phyloP scores from a whole-genome alignment of 2,329 filamentous ascomycete species.

The Alternaria angustiovoidea region DNA sequence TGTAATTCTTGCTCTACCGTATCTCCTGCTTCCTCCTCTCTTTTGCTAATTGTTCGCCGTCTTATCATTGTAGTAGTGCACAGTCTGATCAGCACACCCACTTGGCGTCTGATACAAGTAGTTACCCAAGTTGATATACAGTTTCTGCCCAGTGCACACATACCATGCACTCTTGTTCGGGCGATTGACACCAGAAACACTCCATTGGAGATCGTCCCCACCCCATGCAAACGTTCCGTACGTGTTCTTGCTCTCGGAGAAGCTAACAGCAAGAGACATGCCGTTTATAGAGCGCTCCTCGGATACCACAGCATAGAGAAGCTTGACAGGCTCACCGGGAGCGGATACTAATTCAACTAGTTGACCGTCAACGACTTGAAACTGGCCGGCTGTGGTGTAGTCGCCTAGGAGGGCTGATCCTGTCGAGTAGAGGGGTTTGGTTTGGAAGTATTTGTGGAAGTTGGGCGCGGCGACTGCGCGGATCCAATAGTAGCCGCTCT shows the following conservation, averaged over 20 bases:
- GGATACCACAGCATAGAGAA: slow-evolving; percentile 45
- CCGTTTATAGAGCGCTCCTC: slow-evolving; percentile 41
- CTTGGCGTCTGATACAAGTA: slow-evolving; percentile 66
- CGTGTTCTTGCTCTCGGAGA: slow-evolving; percentile 60
- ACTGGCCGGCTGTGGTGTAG: slow-evolving; percentile 65
- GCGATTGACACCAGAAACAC: slow-evolving; percentile 56
- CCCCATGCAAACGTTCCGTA: slow-evolving; percentile 66
- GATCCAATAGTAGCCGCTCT: slow-evolving; percentile 64
- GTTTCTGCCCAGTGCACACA: slow-evolving; percentile 61
- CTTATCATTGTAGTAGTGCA: slow-evolving; percentile 51
- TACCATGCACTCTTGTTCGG: slow-evolving; percentile 68
- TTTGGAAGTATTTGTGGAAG: slow-evolving; percentile 56
- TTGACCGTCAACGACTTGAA: slow-evolving; percentile 64
- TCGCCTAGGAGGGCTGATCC: slow-evolving; percentile 62
- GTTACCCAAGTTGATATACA: slow-evolving; percentile 68
- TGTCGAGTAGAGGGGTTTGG: slow-evolving; percentile 48
- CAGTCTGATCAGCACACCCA: slow-evolving; percentile 67
- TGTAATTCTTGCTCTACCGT: neutral
- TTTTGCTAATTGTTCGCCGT: slow-evolving; percentile 36
- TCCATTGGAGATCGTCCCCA: slow-evolving; percentile 67
- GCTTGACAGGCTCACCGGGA: slow-evolving; percentile 56
- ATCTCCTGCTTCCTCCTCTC: neutral
- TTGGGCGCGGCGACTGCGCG: slow-evolving; percentile 66
- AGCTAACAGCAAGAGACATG: slow-evolving; percentile 59
- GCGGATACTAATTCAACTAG: slow-evolving; percentile 63